Conservation (phyloP, 306 rosid species). For the Urtica urens region DNA sequence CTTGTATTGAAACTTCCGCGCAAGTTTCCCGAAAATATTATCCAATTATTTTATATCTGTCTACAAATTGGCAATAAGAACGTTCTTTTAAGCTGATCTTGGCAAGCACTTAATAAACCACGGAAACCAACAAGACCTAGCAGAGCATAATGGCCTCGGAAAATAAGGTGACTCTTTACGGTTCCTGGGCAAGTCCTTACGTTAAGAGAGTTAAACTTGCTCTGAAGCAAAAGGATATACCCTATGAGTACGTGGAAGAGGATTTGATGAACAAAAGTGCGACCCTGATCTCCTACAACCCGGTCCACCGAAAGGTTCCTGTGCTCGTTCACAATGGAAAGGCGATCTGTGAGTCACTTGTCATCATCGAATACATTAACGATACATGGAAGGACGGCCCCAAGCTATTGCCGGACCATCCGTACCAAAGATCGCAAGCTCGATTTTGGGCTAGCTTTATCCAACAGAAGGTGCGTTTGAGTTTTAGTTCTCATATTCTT, state of each 20-base stretch:
- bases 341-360: slow-evolving; percentile 16
- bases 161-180: slow-evolving; percentile 13
- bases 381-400: slow-evolving; percentile 19
- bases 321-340: slow-evolving; percentile 24
- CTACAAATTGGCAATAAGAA: background rate
- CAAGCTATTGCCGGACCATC: slow-evolving; percentile 12
- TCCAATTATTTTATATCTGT: background rate
- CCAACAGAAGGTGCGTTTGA: slow-evolving; percentile 1
- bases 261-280: slow-evolving; percentile 19
- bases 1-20: background rate
- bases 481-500: background rate
- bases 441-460: slow-evolving; percentile 11
- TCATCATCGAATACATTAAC: slow-evolving; percentile 18
- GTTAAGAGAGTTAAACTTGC: slow-evolving; percentile 12
- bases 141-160: slow-evolving; percentile 9
- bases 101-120: background rate
- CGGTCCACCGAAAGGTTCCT: slow-evolving; percentile 16
- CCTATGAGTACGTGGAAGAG: slow-evolving; percentile 24
- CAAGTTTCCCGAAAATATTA: background rate
- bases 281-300: slow-evolving; percentile 10
- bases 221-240: slow-evolving; percentile 12
- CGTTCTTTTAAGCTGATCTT: background rate
- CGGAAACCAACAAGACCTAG: background rate
- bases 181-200: slow-evolving; percentile 14
- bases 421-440: slow-evolving; percentile 9